These are phyloP conservation scores for Beauveria australis DNA, from an alignment of 2,329 filamentous ascomycete genomes.

Conservation along the genomic window DNA sequence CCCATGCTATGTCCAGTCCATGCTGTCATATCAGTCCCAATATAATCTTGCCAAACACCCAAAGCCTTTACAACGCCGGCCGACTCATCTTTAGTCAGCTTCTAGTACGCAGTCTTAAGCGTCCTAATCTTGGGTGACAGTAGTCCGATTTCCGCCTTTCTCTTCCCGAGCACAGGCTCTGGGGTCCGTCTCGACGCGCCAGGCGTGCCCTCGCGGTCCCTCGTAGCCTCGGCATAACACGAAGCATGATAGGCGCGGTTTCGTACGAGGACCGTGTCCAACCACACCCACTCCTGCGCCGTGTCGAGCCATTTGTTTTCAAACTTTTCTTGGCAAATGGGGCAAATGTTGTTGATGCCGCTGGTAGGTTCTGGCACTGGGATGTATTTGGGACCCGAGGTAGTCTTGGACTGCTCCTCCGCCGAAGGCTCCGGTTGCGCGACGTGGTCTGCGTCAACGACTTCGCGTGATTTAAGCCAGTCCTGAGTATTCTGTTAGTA, in stretches of 20 bases:
- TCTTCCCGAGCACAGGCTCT: conserved; percentile 61
- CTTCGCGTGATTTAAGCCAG: conserved; percentile 81
- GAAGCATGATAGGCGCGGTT: conserved; percentile 80
- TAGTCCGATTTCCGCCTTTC: conserved; percentile 60
- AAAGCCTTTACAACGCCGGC: not conserved
- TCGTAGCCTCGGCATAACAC: conserved; percentile 76
- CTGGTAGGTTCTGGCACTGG: conserved; percentile 72
- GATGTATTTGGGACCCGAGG: conserved; percentile 59
- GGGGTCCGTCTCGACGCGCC: conserved; percentile 41
- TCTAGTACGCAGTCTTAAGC: conserved; percentile 8
- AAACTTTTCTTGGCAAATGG: conserved; percentile 93
- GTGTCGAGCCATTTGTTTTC: conserved; percentile 88
- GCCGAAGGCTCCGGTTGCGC: conserved; percentile 27
- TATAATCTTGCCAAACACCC: not conserved
- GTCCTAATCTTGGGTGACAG: conserved; percentile 28
- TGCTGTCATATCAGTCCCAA: not conserved
- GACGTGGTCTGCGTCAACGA: conserved; percentile 56
- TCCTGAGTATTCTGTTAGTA: conserved; percentile 46
- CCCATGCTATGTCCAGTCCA: not conserved
- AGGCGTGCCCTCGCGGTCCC: conserved; percentile 46
- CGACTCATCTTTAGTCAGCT: not conserved
- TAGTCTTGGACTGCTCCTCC: conserved; percentile 36
- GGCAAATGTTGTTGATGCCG: conserved; percentile 70
- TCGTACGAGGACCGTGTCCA: conserved; percentile 73
- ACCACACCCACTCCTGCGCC: conserved; percentile 94